Evolutionary conservation across 129 eudicot genomes (phyloP), one percentile per base, ranked within the genome.

Genomic region (Ambrosia trifida): DNA sequence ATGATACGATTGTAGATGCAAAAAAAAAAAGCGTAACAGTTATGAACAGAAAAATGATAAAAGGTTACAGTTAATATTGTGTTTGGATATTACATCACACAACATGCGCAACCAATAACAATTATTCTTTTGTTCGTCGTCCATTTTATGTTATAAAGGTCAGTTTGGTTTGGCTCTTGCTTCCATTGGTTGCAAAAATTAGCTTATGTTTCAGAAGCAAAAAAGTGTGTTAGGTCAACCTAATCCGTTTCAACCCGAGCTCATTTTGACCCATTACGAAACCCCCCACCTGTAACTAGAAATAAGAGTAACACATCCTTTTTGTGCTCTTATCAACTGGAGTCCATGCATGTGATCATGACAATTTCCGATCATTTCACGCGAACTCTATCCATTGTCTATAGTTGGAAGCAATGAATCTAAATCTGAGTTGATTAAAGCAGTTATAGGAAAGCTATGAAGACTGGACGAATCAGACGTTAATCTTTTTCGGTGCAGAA

Each of bases 161-260:
- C 67, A 90, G 91, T 86, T 86, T 90, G 75, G 88, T 94, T 81
- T 94, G 98, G 58, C 93, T 85, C 49, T 86, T 85, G 73, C 72
- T 75, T 87, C 95, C 98, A 47, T 75, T 78, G 64, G 84, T 77
- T 74, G 98, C 72, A 82, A 82, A 89, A 63, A 95, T 80, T 64
- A 89, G 87, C 64, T 43, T 89, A 95, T 94, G 90, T 79, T 79
- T 80, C 16, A 24, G 28, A n/a, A n/a, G n/a, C n/a, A n/a, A n/a
- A n/a, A n/a, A n/a, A n/a, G n/a, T n/a, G n/a, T n/a, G n/a, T n/a
- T n/a, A n/a, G n/a, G n/a, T n/a, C n/a, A n/a, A n/a, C n/a, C n/a
- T n/a, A n/a, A n/a, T n/a, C n/a, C n/a, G n/a, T n/a, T n/a, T n/a
- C n/a, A n/a, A n/a, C n/a, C n/a, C n/a, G n/a, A n/a, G n/a, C n/a